Evolutionary conservation across 441 rosid genomes (phyloP).

Genomic region (Gossypium lobatum): DNA sequence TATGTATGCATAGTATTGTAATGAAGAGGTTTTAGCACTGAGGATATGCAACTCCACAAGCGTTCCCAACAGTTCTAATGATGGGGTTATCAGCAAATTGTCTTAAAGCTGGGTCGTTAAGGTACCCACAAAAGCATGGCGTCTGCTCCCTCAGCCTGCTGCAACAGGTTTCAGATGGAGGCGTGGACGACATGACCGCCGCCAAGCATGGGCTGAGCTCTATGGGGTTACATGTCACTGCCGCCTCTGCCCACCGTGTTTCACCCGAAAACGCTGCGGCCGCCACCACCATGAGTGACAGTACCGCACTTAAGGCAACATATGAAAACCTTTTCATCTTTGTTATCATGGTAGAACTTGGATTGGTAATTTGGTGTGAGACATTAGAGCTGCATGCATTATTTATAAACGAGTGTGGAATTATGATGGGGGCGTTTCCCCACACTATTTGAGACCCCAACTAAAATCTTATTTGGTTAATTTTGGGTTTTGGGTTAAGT

Average conservation of each 20-base stretch:
- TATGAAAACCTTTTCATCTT: neutral
- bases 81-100: slow-evolving; percentile 33
- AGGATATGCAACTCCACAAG: slow-evolving; percentile 35
- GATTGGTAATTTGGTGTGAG: neutral
- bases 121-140: slow-evolving; percentile 39
- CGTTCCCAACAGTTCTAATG: slow-evolving; percentile 26
- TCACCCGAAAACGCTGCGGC: neutral
- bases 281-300: slow-evolving; percentile 1
- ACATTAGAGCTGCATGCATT: neutral
- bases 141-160: slow-evolving; percentile 34
- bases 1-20: neutral
- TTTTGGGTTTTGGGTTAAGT: neutral
- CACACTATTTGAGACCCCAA: neutral
- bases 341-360: neutral
- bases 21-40: slow-evolving; percentile 16
- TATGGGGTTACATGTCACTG: slow-evolving; percentile 21
- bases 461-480: neutral
- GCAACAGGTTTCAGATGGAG: slow-evolving; percentile 33
- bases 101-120: slow-evolving; percentile 25
- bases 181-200: slow-evolving; percentile 16
- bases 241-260: neutral
- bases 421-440: neutral
- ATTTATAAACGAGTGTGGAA: neutral
- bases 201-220: slow-evolving; percentile 31
- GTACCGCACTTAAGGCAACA: neutral